Evolutionary conservation across 495 filamentous ascomycete genomes (phyloP), one percentile per base, ranked within the genome.

Genomic region (Lepraria neglecta): DNA sequence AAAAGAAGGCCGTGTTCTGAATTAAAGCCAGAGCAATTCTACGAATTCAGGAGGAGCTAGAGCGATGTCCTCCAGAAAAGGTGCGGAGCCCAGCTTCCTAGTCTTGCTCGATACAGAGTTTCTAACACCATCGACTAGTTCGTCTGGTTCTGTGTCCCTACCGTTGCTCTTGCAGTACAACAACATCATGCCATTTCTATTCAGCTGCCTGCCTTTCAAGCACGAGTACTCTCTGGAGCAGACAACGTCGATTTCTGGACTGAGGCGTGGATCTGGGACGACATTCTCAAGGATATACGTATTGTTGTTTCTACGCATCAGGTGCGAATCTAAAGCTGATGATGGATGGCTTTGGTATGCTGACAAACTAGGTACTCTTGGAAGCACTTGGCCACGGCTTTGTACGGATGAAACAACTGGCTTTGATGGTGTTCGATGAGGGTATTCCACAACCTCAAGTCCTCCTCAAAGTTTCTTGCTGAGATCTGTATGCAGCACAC

Each of bases 341-440:
- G 11, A 42, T 61, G 9, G 52, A 40, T 35, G 30, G 61, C 67
- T 28, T 58, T 69, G 5, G 55, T 66, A 19, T 46, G 60, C 48
- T 69, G 35, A 71, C 51, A 40, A 43, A 31, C 7, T 19, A 75
- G 67, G 80, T 97, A 19, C 80, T 97, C 31, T 72, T 84, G 6
- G 91, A 96, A 74, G 90, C 91, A 3, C 75, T 95, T 54, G 76
- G 72, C 10, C 91, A 96, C 75, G 90, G 80, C 1, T 95, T 96
- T 69, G 84, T 97, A 9, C 76, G 67, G 19, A 82, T 97, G 63
- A 70, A 77, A 1, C 74, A 77, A 0, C 68, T 97, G 35, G 74
- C 83, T 21, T 73, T 98, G 1, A 72, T 98, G 24, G 78, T 97
- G 0, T 92, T 96, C 62, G 92, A 98, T 68, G 92, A 98, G 84